phyloP scores from a whole-genome alignment of 2,329 filamentous ascomycete species.

The Fusarium humuli region DNA sequence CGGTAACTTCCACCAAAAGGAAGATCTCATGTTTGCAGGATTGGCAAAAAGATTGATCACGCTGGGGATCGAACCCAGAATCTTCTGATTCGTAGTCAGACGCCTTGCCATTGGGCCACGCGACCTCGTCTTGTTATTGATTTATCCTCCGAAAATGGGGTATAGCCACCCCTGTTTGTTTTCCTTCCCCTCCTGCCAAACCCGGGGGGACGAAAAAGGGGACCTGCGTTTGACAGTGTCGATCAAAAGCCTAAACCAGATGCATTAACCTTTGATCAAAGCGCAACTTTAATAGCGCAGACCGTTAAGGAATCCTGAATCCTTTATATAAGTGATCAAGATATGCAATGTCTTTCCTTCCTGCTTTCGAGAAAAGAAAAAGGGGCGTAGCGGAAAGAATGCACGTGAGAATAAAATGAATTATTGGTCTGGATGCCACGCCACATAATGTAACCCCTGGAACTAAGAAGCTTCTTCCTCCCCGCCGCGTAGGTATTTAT shows the following conservation, averaged over 20 bases:
- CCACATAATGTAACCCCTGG: constrained; percentile 21
- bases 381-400: constrained; percentile 15
- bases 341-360: neutral
- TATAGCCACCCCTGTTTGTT: neutral
- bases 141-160: fast-evolving
- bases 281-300: neutral
- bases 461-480: neutral
- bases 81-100: constrained; percentile 49
- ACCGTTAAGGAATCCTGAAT: neutral
- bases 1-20: no score
- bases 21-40: no score
- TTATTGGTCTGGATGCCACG: constrained; percentile 13
- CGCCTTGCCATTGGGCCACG: constrained; percentile 45
- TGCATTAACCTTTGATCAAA: neutral
- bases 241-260: neutral
- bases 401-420: constrained; percentile 10
- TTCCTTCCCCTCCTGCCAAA: no score
- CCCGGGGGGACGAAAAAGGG: neutral
- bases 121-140: constrained; percentile 20
- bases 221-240: neutral
- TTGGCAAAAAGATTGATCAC: constrained; percentile 29
- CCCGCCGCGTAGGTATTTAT: neutral
- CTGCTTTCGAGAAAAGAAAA: constrained; percentile 4
- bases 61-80: constrained; percentile 47
- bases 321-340: neutral